Evolutionary conservation across 768 basidiomycete species (phyloP), one percentile per base, ranked within the genome.

Genomic region (Russula sp.): DNA sequence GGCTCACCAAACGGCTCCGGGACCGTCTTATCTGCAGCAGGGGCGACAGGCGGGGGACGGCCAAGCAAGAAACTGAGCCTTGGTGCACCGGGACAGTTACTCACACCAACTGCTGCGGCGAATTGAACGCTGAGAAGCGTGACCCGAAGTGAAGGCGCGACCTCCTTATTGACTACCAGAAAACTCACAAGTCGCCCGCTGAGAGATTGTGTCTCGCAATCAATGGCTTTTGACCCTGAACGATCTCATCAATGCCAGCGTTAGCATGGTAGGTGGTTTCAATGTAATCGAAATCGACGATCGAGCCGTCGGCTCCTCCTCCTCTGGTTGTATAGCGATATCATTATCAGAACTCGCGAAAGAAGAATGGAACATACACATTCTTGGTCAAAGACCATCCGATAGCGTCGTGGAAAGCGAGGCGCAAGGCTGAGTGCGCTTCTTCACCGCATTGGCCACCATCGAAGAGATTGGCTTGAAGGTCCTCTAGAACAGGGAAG

Each of bases 181-280:
- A 50, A 13, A 72, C 78, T 58, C 64, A 80, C 79, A 83, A 77
- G 72, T 83, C 82, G 48, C 78, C 81, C 42, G 76, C 60, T 14
- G 74, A 69, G 52, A 79, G 72, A 62, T 75, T 73, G 71, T 77
- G 71, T 44, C 68, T 72, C 14, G 62, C 61, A 27, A 77, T 59
- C 71, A 80, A 73, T 3, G 75, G 74, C 32, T 68, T 71, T 56
- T 78, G 74, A 47, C 51, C 7, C 8, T 57, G 35, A 37, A 70
- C 66, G 42, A 64, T 70, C 14, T 68, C 62, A 22, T 65, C 56
- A 32, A 47, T 57, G 7, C 70, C 72, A 16, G 10, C 58, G 37
- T 68, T 68, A 10, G 69, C 70, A 54, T 57, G 63, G 63, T 58
- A 72, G 27, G 48, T 37, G 13, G 66, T 63, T 55, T 70, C 42